Evolutionary conservation across 176 grass and related monocot species (phyloP).

Genomic region (Oryza glaberrima): DNA sequence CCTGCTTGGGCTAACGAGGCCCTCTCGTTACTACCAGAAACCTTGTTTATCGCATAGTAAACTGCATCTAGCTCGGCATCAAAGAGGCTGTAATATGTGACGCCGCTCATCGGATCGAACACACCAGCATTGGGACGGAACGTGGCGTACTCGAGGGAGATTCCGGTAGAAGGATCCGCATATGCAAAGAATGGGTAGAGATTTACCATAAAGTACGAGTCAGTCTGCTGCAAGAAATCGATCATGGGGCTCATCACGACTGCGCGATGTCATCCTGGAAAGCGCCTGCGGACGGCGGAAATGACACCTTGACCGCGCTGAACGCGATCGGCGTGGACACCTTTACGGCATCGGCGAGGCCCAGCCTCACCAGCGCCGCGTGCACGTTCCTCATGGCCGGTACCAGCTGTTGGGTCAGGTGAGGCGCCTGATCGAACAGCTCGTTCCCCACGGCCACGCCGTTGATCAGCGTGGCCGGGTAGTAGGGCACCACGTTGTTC

Average conservation of each 20-base stretch:
- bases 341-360: constrained; percentile 61
- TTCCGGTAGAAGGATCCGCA: neutral
- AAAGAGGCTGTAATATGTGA: constrained; percentile 59
- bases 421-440: too few relatives aligned
- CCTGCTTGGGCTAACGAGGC: constrained; percentile 25
- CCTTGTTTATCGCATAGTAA: constrained; percentile 47
- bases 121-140: constrained; percentile 57
- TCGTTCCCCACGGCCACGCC: too few relatives aligned
- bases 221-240: constrained; percentile 48
- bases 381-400: constrained; percentile 26
- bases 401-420: too few relatives aligned
- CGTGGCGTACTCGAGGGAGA: constrained; percentile 57
- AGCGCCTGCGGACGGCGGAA: constrained; percentile 42
- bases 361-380: constrained; percentile 33
- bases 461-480: too few relatives aligned
- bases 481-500: too few relatives aligned
- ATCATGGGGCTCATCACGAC: constrained; percentile 72
- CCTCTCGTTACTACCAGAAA: neutral
- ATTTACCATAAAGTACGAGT: constrained; percentile 65
- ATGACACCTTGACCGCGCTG: constrained; percentile 41
- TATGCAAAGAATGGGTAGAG: constrained; percentile 63
- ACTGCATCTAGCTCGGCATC: constrained; percentile 77
- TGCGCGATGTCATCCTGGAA: constrained; percentile 57
- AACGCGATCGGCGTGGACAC: constrained; percentile 61
- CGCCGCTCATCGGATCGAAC: neutral